Percentiles rank a stretch among this genome's conserved stretches.
phyloP scores from a whole-genome alignment of 116 monocot species.

The Posidonia oceanica region DNA sequence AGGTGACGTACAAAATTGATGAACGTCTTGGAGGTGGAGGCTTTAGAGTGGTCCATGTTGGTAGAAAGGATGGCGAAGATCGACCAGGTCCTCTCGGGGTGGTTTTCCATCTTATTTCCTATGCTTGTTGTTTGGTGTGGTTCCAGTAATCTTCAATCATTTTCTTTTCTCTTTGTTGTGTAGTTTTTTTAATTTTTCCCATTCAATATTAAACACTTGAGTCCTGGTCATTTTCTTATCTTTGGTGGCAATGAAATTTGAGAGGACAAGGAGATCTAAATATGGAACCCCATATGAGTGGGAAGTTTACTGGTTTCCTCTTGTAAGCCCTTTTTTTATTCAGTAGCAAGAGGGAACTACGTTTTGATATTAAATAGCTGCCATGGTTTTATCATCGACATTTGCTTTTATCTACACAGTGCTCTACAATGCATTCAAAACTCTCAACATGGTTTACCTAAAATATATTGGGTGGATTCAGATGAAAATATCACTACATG shows the following conservation, averaged over 20 bases:
- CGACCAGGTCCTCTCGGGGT: no score
- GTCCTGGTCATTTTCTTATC: background rate
- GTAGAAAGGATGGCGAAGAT: no score
- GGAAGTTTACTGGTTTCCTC: constrained; percentile 2
- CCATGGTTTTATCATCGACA: background rate
- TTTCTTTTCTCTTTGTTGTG: no score
- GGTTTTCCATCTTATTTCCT: no score
- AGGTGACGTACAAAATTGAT: no score
- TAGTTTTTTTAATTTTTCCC: no score
- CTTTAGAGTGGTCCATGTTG: no score
- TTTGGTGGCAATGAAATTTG: constrained; percentile 1
- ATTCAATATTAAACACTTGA: background rate
- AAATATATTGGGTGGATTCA: background rate
- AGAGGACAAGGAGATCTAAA: background rate
- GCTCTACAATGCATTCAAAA: background rate
- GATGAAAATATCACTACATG: background rate
- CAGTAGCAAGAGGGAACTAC: background rate
- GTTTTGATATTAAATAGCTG: background rate
- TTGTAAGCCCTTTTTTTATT: background rate
- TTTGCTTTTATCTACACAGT: background rate
- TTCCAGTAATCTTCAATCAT: no score
- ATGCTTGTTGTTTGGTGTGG: no score
- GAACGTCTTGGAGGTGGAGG: no score
- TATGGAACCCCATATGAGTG: constrained; percentile 5
- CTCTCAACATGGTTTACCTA: background rate